Evolutionary conservation across 306 rosid species (phyloP).

Genomic region (Prunus campanulata): DNA sequence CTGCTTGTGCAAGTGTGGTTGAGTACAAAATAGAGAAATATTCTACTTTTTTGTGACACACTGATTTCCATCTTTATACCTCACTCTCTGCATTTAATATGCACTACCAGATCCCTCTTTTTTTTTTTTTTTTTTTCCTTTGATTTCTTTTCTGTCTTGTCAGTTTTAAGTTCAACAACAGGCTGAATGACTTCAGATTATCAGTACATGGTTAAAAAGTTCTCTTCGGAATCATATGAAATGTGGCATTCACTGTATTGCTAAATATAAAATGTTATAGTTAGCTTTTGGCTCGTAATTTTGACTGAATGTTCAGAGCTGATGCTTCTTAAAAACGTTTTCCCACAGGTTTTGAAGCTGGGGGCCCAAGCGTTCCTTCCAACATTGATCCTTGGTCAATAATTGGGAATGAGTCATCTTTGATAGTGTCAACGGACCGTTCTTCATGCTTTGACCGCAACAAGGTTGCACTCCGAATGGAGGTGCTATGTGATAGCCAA

Average conservation of each 20-base stretch:
- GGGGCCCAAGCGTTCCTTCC: slow-evolving; percentile 82
- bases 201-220: background rate
- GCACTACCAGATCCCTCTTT: background rate
- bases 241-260: background rate
- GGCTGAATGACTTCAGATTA: background rate
- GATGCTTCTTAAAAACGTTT: slow-evolving; percentile 4
- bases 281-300: background rate
- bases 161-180: background rate
- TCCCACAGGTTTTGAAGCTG: slow-evolving; percentile 87
- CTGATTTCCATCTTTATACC: background rate
- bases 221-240: background rate
- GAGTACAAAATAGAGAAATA: background rate
- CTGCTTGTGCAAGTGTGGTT: background rate
- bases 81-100: background rate
- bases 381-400: slow-evolving; percentile 83
- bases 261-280: background rate
- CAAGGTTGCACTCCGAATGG: slow-evolving; percentile 77
- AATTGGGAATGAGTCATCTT: slow-evolving; percentile 58
- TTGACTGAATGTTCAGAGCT: slow-evolving; percentile 26
- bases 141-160: background rate
- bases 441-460: slow-evolving; percentile 75
- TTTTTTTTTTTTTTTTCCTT: background rate
- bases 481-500: slow-evolving; percentile 65
- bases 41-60: background rate
- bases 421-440: slow-evolving; percentile 69